These are phyloP conservation scores for Parastagonospora avenae DNA, from an alignment of 2,329 filamentous ascomycete species.

Conservation along the genomic window DNA sequence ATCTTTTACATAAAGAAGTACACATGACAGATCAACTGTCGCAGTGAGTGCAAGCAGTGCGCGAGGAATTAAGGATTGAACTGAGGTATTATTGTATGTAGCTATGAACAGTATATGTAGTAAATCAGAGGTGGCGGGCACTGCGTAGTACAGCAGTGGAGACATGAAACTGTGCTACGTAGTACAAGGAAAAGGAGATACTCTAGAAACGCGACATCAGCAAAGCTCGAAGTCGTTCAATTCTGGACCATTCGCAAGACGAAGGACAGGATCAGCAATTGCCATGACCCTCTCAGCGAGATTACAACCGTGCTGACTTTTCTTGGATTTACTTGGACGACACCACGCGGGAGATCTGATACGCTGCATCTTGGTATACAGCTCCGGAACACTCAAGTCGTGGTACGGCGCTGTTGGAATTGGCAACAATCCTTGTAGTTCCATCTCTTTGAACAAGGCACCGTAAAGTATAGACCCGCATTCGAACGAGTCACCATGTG, in stretches of 20 bases:
- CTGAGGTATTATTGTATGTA: too few relatives aligned
- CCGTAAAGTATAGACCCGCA: slow-evolving; percentile 15
- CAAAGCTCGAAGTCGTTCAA: neutral
- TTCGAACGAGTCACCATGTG: slow-evolving; percentile 9
- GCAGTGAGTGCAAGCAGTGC: too few relatives aligned
- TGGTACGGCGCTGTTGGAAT: slow-evolving; percentile 7
- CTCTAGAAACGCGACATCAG: too few relatives aligned
- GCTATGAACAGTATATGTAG: too few relatives aligned
- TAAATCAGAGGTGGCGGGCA: too few relatives aligned
- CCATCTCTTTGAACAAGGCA: slow-evolving; percentile 12
- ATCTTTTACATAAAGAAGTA: too few relatives aligned
- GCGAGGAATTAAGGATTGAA: too few relatives aligned
- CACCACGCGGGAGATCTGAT: slow-evolving; percentile 7
- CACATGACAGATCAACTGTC: too few relatives aligned
- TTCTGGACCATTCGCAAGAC: neutral
- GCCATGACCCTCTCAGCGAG: neutral
- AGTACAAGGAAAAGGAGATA: too few relatives aligned
- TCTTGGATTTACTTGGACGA: neutral
- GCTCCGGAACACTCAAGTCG: slow-evolving; percentile 4
- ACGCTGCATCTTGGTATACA: slow-evolving; percentile 4
- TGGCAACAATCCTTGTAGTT: slow-evolving; percentile 5
- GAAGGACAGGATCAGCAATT: neutral
- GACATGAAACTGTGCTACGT: too few relatives aligned
- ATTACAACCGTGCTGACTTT: neutral
- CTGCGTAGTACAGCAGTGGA: too few relatives aligned